A percentile compares a stretch with the other conserved stretches of the same genome.
phyloP scores from a whole-genome alignment of 1,284 basidiomycete species.

The Malassezia slooffiae region DNA sequence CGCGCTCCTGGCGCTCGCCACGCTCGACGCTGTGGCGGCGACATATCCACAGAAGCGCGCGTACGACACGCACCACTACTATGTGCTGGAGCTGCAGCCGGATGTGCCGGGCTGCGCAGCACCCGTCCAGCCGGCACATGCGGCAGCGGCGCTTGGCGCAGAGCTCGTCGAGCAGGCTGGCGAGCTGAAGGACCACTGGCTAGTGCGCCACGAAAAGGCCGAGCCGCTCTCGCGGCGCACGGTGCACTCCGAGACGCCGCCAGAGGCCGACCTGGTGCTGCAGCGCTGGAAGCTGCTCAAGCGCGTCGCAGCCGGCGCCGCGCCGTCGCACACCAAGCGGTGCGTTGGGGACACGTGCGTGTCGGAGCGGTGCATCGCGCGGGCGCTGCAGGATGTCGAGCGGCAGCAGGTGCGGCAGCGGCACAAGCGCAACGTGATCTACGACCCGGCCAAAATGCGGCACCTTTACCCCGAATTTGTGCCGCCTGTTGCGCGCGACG shows the following conservation, averaged over 20 bases:
- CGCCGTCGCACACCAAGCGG: slow-evolving; percentile 14
- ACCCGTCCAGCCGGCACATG: slow-evolving; percentile 45
- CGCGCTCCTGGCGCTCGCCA: not conserved
- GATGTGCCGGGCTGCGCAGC: slow-evolving; percentile 33
- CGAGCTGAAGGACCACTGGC: slow-evolving; percentile 70
- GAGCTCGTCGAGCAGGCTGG: slow-evolving; percentile 81
- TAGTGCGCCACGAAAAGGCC: slow-evolving; percentile 56
- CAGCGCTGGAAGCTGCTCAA: slow-evolving; percentile 49
- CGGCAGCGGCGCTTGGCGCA: slow-evolving; percentile 59
- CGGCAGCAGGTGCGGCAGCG: slow-evolving; percentile 35
- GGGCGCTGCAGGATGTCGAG: slow-evolving; percentile 35
- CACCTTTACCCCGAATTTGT: slow-evolving; percentile 30
- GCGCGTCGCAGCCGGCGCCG: slow-evolving; percentile 13
- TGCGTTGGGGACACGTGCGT: slow-evolving; percentile 11
- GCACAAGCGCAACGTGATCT: slow-evolving; percentile 42
- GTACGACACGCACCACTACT: slow-evolving; percentile 78
- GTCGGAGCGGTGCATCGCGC: slow-evolving; percentile 11
- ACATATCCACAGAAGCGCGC: slow-evolving; percentile 28
- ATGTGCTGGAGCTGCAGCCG: slow-evolving; percentile 67
- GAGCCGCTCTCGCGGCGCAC: slow-evolving; percentile 6
- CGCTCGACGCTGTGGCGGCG: not conserved
- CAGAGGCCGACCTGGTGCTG: slow-evolving; percentile 47
- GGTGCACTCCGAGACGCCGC: slow-evolving; percentile 16
- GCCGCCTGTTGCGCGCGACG: slow-evolving; percentile 19
- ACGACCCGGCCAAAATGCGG: slow-evolving; percentile 34